These are phyloP conservation scores for Shiraia bambusicola DNA, from an alignment of 2,329 filamentous ascomycete genomes.

Conservation along the genomic window DNA sequence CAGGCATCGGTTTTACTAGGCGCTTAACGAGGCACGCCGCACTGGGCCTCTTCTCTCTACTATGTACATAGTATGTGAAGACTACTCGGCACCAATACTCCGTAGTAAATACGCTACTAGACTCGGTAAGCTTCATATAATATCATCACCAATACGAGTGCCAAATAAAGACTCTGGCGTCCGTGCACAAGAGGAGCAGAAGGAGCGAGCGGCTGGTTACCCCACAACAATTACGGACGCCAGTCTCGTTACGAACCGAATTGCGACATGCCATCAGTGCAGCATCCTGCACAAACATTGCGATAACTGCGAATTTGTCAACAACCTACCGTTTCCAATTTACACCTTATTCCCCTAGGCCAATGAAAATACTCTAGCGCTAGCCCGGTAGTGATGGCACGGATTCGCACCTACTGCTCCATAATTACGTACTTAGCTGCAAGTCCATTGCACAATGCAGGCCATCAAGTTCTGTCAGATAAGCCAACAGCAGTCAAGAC, in stretches of 20 bases:
- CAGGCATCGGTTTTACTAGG: slow-evolving; percentile 8
- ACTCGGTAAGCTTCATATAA: no score
- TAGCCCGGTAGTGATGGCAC: no score
- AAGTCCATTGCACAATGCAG: no score
- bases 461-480: no score
- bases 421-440: no score
- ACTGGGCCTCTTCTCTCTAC: background rate
- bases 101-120: no score
- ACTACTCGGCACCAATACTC: slow-evolving; percentile 5
- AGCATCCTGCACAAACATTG: background rate
- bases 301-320: slow-evolving; percentile 10
- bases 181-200: slow-evolving; percentile 10
- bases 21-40: slow-evolving; percentile 1
- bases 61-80: background rate
- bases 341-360: no score
- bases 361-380: no score
- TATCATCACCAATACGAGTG: slow-evolving; percentile 7
- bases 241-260: slow-evolving; percentile 23
- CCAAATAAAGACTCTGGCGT: slow-evolving; percentile 17
- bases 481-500: no score
- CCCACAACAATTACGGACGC: slow-evolving; percentile 26
- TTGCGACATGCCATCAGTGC: slow-evolving; percentile 18
- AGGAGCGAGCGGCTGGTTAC: slow-evolving; percentile 16
- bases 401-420: background rate
- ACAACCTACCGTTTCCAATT: slow-evolving; percentile 1